Base-by-base conservation (phyloP, 306 rosid species). In the Cotoneaster glaucophyllus region DNA sequence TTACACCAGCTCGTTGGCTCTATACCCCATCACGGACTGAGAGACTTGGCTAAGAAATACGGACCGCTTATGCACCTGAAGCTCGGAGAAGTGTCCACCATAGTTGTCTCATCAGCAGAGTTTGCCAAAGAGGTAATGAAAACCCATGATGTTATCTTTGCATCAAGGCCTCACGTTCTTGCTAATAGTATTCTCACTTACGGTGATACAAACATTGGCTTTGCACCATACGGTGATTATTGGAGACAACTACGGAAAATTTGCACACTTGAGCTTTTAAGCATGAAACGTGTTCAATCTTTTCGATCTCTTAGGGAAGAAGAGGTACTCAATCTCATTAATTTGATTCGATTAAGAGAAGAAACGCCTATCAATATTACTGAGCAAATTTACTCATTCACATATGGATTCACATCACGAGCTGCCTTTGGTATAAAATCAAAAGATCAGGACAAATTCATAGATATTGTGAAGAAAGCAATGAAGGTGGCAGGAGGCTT, bases 401-500 rank as follows among this genome's bases (percentile, higher is more conserved):
- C 62, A 22, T 71, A 24, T 48, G 12, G 53, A 0, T 21, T 82
- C 37, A 68, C 64, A 75, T 71, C 88, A 45, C 64, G 71, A 26
- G 75, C 82, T 3, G 85, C 79, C 1, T 72, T 85, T 54, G 84
- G 88, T 6, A 75, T 71, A 44, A 72, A 59, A 28, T 34, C 22
- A 69, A 31, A 14, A 2, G 83, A 75, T 29, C 85, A 81, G 14
- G 73, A 77, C 5, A 65, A 75, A 18, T 81, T 81, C 59, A 32
- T 81, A 11, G 7, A 41, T 6, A 1, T 56, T 0, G 61, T 61
- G 18, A 59, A 58, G 71, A 56, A 74, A 52, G 21, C 9, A 0
- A 9, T 61, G 4, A 15, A 24, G 11, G 12, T 45, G 5, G 77
- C 58, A 0, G 77, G 25, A n/a, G 85, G 85, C 13, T 78, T 81